Evolutionary conservation across 2,329 filamentous ascomycete genomes (phyloP), one percentile per base, ranked within the genome.

Genomic region (Aspergillus phoenicis): DNA sequence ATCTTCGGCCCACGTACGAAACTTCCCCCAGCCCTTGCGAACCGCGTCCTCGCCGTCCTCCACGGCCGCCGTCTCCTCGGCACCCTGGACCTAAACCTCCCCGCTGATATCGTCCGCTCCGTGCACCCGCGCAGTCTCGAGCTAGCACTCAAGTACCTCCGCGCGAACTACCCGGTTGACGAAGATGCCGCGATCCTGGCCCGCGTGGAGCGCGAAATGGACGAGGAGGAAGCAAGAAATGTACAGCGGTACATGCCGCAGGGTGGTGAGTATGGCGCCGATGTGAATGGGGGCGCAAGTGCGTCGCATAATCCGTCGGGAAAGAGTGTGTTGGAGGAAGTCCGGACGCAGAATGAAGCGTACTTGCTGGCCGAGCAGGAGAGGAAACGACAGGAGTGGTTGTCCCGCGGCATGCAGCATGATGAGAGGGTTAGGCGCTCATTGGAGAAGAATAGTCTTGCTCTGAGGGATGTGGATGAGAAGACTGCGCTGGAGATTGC

Each of bases 311-410:
- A 79, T 56, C 71, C 77, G 2, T 80, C 75, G 39, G 79, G 79
- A 4, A 74, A 71, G 56, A 80, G 79, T 69, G 71, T 79, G 20
- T 60, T 81, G 17, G 70, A 78, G 55, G 71, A 78, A 54, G 70
- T 74, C 24, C 73, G 78, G 13, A 70, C 77, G 53, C 58, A 69
- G 51, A 81, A 81, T 59, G 76, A 80, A 57, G 74, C 73, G 38
- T 68, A 71, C n/a, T 62, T 76, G 6, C 62, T 77, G 56, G 69
- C 74, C 8, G 75, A 82, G 60, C 80, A 85, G 70, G 77, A 81
- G 63, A 67, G 71, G 45, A 79, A 83, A 66, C 82, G 82, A 43
- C 78, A 78, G 49, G 74, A 78, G 58, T 86, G 84, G 83, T 77
- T 85, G 28, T 72, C 77, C 8, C 80, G 80, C n/a, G 84, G 85